These are phyloP conservation scores for Haplosporangium gracile DNA, from an alignment of 192 early-diverging fungal species.

Conservation along the genomic window DNA sequence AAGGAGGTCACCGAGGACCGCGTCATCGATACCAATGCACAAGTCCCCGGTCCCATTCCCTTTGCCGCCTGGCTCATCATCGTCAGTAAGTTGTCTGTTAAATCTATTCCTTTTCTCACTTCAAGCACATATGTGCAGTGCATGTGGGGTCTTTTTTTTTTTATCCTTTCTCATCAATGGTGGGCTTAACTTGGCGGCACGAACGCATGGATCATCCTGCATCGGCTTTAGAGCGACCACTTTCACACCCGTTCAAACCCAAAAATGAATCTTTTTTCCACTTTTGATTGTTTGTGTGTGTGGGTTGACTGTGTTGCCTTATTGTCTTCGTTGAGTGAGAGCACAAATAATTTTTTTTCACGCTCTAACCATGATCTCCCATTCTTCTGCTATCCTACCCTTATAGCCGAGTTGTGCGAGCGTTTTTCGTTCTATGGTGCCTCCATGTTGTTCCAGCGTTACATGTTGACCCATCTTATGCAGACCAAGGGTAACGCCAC, in stretches of 20 bases:
- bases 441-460: slow-evolving; percentile 72
- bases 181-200: no score
- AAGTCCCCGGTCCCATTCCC: slow-evolving; percentile 54
- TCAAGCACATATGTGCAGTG: no score
- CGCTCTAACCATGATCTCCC: background rate
- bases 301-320: background rate
- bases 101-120: slow-evolving; percentile 56
- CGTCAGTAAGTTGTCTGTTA: slow-evolving; percentile 64
- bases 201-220: no score
- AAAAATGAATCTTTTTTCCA: background rate
- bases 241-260: no score
- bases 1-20: slow-evolving; percentile 21
- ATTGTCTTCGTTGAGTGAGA: no score
- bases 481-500: slow-evolving; percentile 61
- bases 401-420: slow-evolving; percentile 71
- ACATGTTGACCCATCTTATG: slow-evolving; percentile 67
- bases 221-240: no score
- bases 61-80: slow-evolving; percentile 53
- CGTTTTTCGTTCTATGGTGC: slow-evolving; percentile 78
- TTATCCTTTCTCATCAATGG: no score
- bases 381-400: slow-evolving; percentile 32
- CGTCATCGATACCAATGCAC: slow-evolving; percentile 18
- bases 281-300: background rate
- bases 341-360: slow-evolving; percentile 8
- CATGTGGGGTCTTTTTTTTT: background rate